phyloP scores from a whole-genome alignment of 768 basidiomycete species.

The Tylopilus cervinicoccineus region DNA sequence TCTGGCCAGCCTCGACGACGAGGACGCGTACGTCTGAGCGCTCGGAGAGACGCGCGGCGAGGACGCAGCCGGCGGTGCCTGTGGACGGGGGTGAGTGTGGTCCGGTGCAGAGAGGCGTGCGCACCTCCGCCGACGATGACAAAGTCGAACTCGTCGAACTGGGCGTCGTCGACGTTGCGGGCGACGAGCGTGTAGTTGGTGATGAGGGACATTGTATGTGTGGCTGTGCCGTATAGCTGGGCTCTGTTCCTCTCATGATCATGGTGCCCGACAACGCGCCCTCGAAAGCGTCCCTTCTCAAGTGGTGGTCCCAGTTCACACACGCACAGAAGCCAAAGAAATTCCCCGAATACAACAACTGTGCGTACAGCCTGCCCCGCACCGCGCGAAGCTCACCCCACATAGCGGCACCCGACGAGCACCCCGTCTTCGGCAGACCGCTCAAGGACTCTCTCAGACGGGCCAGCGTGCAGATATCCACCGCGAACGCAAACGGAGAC shows the following conservation, averaged over 20 bases:
- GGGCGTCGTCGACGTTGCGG: not conserved
- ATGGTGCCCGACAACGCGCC: constrained; percentile 32
- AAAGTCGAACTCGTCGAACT: constrained; percentile 41
- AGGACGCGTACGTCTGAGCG: constrained; percentile 34
- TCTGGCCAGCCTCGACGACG: constrained; percentile 39
- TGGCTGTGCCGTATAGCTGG: constrained; percentile 22
- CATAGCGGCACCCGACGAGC: constrained; percentile 30
- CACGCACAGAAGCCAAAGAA: constrained; percentile 61
- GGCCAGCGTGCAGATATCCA: constrained; percentile 92
- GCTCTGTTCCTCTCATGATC: not conserved
- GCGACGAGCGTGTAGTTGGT: constrained; percentile 3
- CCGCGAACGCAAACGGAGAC: constrained; percentile 76
- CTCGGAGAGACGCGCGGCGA: constrained; percentile 44
- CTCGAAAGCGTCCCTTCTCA: constrained; percentile 59
- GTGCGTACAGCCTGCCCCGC: constrained; percentile 25
- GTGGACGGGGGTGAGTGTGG: not conserved
- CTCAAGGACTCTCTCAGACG: constrained; percentile 79
- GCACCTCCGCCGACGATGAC: constrained; percentile 55
- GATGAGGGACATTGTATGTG: not conserved
- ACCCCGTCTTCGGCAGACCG: constrained; percentile 78
- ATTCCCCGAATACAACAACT: constrained; percentile 41
- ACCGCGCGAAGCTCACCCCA: not conserved
- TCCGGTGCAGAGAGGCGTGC: not conserved
- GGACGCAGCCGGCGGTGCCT: constrained; percentile 44
- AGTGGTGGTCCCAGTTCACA: constrained; percentile 82